phyloP scores from a whole-genome alignment of 1,139 yeast genomes.

The Kodamaea plutei region DNA sequence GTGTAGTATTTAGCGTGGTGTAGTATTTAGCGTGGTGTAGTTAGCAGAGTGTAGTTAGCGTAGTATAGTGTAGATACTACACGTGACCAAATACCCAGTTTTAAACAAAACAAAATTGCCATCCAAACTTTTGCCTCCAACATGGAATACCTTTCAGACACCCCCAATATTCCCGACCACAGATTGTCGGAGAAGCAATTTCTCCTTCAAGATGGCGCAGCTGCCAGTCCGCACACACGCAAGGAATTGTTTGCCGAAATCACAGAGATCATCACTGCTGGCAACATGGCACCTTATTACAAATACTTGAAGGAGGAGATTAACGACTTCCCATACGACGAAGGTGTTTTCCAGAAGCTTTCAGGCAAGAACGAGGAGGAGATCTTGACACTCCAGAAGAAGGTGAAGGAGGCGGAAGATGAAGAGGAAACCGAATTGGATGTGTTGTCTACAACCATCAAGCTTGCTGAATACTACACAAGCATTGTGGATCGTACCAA shows the following conservation, averaged over 20 bases:
- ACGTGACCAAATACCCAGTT: too few relatives aligned
- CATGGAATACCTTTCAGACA: constrained; percentile 43
- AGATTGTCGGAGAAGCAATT: constrained; percentile 75
- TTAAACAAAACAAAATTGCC: too few relatives aligned
- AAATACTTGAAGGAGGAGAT: constrained; percentile 57
- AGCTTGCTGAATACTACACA: constrained; percentile 86
- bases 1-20: too few relatives aligned
- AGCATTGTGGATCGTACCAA: constrained; percentile 73
- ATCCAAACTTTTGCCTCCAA: constrained; percentile 6
- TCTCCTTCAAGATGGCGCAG: constrained; percentile 34
- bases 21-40: too few relatives aligned
- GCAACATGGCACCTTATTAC: constrained; percentile 83
- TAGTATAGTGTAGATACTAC: too few relatives aligned
- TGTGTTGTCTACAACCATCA: constrained; percentile 68
- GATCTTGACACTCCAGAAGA: constrained; percentile 53
- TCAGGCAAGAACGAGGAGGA: constrained; percentile 50
- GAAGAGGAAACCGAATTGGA: constrained; percentile 92
- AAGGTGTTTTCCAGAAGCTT: constrained; percentile 48
- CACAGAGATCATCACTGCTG: constrained; percentile 49
- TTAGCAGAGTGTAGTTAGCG: too few relatives aligned
- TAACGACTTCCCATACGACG: constrained; percentile 52
- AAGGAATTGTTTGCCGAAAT: constrained; percentile 44
- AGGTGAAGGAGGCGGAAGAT: constrained; percentile 71
- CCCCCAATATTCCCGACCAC: constrained; percentile 73
- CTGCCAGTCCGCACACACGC: constrained; percentile 11